These are phyloP conservation scores for Saccharum hybrid DNA, from an alignment of 202 grass and related monocot genomes.

Conservation along the genomic window DNA sequence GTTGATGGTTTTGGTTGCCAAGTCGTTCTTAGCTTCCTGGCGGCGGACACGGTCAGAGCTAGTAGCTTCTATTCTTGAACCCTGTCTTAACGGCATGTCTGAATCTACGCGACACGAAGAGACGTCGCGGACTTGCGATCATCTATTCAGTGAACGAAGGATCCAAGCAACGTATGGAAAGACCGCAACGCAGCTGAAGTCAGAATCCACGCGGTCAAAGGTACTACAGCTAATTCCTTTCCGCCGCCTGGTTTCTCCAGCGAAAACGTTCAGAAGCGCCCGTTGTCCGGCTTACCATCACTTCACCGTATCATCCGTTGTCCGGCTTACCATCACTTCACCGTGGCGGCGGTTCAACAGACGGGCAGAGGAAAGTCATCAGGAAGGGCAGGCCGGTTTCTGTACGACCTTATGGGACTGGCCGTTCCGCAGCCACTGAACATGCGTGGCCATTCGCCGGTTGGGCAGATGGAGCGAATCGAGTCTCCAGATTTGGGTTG, in stretches of 20 bases:
- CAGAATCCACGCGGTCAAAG: not conserved
- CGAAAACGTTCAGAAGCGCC: not conserved
- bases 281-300: not conserved
- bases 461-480: not conserved
- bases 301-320: too few relatives aligned
- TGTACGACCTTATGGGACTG: too few relatives aligned
- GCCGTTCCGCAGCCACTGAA: not conserved
- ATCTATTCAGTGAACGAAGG: not conserved
- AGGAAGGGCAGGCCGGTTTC: too few relatives aligned
- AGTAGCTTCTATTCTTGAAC: not conserved
- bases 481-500: not conserved
- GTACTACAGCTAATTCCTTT: not conserved
- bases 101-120: not conserved
- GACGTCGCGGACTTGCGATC: not conserved
- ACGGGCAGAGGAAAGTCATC: not conserved
- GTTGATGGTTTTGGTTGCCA: constrained; percentile 5
- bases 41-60: not conserved
- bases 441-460: not conserved
- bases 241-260: too few relatives aligned
- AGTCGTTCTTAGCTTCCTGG: not conserved
- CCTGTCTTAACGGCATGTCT: constrained; percentile 3
- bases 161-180: not conserved
- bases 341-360: not conserved
- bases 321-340: too few relatives aligned
- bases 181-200: not conserved